These are phyloP conservation scores for Rosa rugosa DNA, from an alignment of 306 rosid species.

Conservation along the genomic window DNA sequence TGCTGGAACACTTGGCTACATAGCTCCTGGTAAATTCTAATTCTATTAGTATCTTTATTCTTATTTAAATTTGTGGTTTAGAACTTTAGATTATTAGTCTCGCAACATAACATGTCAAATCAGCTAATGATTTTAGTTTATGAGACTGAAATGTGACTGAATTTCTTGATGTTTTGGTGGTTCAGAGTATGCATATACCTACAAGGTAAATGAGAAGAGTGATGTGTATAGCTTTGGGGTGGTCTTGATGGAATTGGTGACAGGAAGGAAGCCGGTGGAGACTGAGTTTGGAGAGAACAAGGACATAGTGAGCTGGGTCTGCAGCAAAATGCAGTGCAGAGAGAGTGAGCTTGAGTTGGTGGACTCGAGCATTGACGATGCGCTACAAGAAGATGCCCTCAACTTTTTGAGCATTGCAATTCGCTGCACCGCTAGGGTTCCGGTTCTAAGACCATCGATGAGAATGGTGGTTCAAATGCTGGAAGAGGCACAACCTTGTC, in stretches of 20 bases:
- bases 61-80: background rate
- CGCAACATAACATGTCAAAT: background rate
- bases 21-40: conserved; percentile 74
- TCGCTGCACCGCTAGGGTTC: conserved; percentile 54
- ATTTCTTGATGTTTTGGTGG: conserved; percentile 24
- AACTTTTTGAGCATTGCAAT: conserved; percentile 64
- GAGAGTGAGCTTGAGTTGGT: conserved; percentile 46
- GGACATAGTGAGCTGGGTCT: conserved; percentile 77
- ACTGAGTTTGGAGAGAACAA: conserved; percentile 68
- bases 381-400: conserved; percentile 57
- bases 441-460: conserved; percentile 81
- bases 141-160: conserved; percentile 24
- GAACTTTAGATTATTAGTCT: too few relatives aligned
- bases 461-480: conserved; percentile 88
- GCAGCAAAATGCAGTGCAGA: conserved; percentile 41
- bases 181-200: conserved; percentile 77
- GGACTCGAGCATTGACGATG: conserved; percentile 54
- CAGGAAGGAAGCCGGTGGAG: conserved; percentile 69
- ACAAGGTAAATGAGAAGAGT: conserved; percentile 82
- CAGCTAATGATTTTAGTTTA: background rate
- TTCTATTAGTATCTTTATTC: background rate
- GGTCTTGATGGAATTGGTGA: conserved; percentile 80
- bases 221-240: conserved; percentile 93
- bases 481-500: conserved; percentile 67
- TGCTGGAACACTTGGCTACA: conserved; percentile 86